Evolutionary conservation across 2,329 filamentous ascomycete species (phyloP).

Genomic region (Pestalotiopsis sp.): DNA sequence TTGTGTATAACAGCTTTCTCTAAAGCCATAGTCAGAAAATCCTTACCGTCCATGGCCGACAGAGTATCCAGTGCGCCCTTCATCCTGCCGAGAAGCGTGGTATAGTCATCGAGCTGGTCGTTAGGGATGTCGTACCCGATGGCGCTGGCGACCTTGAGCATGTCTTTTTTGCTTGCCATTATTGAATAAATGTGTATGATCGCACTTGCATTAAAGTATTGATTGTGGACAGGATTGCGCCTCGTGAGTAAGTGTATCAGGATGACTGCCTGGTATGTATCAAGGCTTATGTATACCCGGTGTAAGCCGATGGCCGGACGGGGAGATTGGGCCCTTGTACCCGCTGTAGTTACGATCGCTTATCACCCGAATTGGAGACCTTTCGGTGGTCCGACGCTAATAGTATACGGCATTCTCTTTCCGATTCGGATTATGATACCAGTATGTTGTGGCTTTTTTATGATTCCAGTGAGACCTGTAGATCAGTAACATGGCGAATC

Average conservation of each 20-base stretch:
- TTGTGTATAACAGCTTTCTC: neutral
- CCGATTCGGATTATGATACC: neutral
- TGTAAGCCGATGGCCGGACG: constrained; percentile 1
- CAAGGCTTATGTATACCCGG: neutral
- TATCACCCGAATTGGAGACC: constrained; percentile 4
- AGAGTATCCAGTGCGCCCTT: constrained; percentile 15
- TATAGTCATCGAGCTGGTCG: constrained; percentile 28
- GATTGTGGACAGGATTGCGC: too few relatives aligned
- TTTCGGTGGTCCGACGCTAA: constrained; percentile 10
- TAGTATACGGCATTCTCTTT: neutral
- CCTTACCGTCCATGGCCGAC: constrained; percentile 17
- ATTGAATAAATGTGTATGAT: neutral
- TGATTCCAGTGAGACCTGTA: too few relatives aligned
- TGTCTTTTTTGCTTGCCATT: constrained; percentile 16
- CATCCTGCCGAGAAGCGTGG: constrained; percentile 19
- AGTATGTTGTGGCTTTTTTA: neutral
- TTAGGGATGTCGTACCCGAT: constrained; percentile 28
- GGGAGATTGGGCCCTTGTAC: neutral
- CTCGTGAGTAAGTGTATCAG: too few relatives aligned
- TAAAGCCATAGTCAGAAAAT: neutral
- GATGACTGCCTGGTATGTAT: neutral
- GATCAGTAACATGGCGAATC: too few relatives aligned
- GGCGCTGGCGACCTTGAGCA: constrained; percentile 24
- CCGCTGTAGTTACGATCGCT: neutral
- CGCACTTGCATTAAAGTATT: too few relatives aligned